These are phyloP conservation scores for Physcomitrellopsis africana DNA, from an alignment of 225 moss, liverwort and hornwort genomes.

Conservation along the genomic window DNA sequence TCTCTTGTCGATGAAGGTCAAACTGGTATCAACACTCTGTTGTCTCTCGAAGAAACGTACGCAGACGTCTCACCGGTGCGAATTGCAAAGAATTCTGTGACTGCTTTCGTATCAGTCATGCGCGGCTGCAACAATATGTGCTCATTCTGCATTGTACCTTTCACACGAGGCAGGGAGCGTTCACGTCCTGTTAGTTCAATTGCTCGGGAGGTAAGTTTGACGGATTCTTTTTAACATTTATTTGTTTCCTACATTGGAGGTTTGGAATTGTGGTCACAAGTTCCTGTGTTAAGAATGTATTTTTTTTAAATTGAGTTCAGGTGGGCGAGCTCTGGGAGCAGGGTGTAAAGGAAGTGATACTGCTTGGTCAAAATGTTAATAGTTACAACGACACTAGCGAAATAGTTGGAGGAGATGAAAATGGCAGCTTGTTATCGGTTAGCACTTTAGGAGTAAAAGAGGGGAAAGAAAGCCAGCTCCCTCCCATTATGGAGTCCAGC, in stretches of 20 bases:
- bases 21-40: constrained; percentile 90
- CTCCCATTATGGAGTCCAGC: constrained; percentile 32
- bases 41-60: constrained; percentile 95
- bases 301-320: constrained; percentile 28
- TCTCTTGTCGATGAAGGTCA: constrained; percentile 93
- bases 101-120: constrained; percentile 94
- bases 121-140: constrained; percentile 99
- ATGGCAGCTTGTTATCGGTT: constrained; percentile 51
- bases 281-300: neutral
- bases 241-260: constrained; percentile 10
- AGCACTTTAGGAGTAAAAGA: constrained; percentile 37
- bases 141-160: constrained; percentile 97
- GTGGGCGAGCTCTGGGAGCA: constrained; percentile 98
- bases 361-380: constrained; percentile 96
- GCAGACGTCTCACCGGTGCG: constrained; percentile 98
- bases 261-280: neutral
- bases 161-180: constrained; percentile 92
- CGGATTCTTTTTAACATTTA: too few relatives aligned
- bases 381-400: constrained; percentile 89
- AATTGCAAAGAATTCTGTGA: constrained; percentile 78
- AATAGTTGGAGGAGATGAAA: constrained; percentile 54
- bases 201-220: constrained; percentile 60
- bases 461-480: constrained; percentile 30
- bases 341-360: constrained; percentile 91
- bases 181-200: constrained; percentile 90